Evolutionary conservation across 495 filamentous ascomycete genomes (phyloP).

Genomic region (Thermothielavioides terrestris): DNA sequence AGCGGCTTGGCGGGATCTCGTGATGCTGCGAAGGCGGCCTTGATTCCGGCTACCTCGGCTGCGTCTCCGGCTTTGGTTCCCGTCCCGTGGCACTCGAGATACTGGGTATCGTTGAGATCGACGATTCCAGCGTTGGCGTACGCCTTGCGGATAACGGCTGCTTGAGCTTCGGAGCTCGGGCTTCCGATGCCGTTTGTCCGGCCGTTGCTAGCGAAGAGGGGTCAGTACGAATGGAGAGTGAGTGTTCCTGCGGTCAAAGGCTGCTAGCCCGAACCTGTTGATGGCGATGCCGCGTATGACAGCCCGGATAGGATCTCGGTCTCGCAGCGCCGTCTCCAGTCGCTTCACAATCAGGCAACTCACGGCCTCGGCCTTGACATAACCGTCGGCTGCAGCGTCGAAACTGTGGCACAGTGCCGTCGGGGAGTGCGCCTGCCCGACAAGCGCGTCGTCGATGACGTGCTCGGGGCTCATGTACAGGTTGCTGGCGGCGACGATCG

Average conservation of each 20-base stretch:
- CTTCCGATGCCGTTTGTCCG: slow-evolving; percentile 39
- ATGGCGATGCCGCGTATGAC: slow-evolving; percentile 43
- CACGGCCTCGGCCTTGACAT: slow-evolving; percentile 50
- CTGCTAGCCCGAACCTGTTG: too few relatives aligned
- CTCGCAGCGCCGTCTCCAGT: slow-evolving; percentile 38
- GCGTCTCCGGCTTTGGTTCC: slow-evolving; percentile 47
- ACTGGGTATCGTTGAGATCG: slow-evolving; percentile 24
- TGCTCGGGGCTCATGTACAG: background rate
- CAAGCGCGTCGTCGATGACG: background rate
- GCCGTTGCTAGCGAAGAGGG: too few relatives aligned
- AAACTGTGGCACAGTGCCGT: slow-evolving; percentile 24
- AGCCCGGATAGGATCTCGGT: slow-evolving; percentile 44
- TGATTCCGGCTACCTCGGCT: slow-evolving; percentile 28
- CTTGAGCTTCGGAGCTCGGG: slow-evolving; percentile 43
- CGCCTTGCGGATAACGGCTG: slow-evolving; percentile 34
- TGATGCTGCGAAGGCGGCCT: slow-evolving; percentile 1
- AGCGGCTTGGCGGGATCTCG: background rate
- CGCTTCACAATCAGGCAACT: slow-evolving; percentile 36
- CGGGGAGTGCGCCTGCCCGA: slow-evolving; percentile 13
- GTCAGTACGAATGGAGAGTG: too few relatives aligned
- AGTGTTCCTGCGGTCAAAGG: too few relatives aligned
- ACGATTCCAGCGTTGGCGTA: slow-evolving; percentile 28
- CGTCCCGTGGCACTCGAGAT: slow-evolving; percentile 42
- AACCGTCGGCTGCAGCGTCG: slow-evolving; percentile 35
- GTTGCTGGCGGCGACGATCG: background rate